These are phyloP conservation scores for Solanum dulcamara DNA, from an alignment of 257 asterid species.

Conservation along the genomic window DNA sequence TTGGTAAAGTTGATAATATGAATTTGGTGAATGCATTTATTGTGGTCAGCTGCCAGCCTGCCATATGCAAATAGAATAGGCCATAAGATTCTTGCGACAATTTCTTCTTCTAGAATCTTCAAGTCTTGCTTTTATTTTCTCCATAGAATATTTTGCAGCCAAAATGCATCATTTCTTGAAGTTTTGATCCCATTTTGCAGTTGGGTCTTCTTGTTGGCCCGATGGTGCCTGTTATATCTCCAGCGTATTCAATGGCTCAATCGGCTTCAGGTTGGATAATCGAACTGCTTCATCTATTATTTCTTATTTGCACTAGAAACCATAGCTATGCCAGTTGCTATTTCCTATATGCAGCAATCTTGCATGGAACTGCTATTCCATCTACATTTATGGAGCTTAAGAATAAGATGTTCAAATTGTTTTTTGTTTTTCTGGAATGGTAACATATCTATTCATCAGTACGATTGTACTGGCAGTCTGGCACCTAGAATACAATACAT, in stretches of 20 bases:
- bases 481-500: no score
- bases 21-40: background rate
- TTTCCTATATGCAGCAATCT: background rate
- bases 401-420: background rate
- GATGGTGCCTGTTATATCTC: constrained; percentile 64
- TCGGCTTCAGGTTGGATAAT: constrained; percentile 51
- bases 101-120: background rate
- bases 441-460: no score
- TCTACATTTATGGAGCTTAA: background rate
- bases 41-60: background rate
- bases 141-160: background rate
- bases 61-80: background rate
- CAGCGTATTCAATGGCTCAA: constrained; percentile 65
- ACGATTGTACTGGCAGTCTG: no score
- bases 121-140: background rate
- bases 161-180: background rate
- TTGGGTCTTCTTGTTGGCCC: constrained; percentile 86
- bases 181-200: constrained; percentile 28
- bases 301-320: background rate
- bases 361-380: background rate
- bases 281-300: background rate
- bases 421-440: background rate
- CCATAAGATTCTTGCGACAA: background rate
- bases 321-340: background rate
- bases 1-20: background rate